phyloP scores from a whole-genome alignment of 1,139 yeast genomes.

The Geotrichum cucujoidarum region DNA sequence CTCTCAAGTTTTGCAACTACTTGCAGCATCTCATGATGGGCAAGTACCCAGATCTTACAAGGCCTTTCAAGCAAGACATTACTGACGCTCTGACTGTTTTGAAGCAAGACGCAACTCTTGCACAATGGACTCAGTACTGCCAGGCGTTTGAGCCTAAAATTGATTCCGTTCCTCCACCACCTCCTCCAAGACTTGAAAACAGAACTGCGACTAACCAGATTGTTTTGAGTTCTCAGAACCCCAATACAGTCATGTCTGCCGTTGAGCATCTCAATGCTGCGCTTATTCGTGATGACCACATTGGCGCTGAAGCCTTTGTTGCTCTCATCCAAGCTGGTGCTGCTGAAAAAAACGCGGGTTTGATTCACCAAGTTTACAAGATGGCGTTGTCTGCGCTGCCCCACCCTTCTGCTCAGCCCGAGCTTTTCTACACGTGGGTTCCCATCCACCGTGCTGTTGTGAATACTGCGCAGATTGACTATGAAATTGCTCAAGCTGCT shows the following conservation, averaged over 20 bases:
- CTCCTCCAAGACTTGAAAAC: slow-evolving; percentile 5
- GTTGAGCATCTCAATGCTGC: slow-evolving; percentile 24
- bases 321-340: slow-evolving; percentile 27
- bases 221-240: slow-evolving; percentile 24
- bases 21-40: slow-evolving; percentile 21
- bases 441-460: slow-evolving; percentile 30
- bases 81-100: slow-evolving; percentile 8
- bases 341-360: slow-evolving; percentile 1
- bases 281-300: slow-evolving; percentile 20
- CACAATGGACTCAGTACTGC: slow-evolving; percentile 11
- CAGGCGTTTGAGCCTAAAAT: neutral
- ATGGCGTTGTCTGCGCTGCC: slow-evolving; percentile 27
- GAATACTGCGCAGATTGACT: slow-evolving; percentile 28
- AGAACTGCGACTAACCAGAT: slow-evolving; percentile 22
- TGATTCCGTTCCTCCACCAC: neutral
- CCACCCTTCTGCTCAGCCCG: slow-evolving; percentile 27
- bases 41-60: slow-evolving; percentile 8
- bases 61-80: slow-evolving; percentile 8
- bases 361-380: slow-evolving; percentile 22
- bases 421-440: slow-evolving; percentile 32
- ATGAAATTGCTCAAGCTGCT: slow-evolving; percentile 29
- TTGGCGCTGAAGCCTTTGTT: slow-evolving; percentile 28
- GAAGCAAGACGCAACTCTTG: slow-evolving; percentile 7
- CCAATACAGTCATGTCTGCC: slow-evolving; percentile 20
- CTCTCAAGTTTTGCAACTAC: slow-evolving; percentile 21